Evolutionary conservation across 2,329 filamentous ascomycete genomes (phyloP).

Genomic region (Dothistroma pini): DNA sequence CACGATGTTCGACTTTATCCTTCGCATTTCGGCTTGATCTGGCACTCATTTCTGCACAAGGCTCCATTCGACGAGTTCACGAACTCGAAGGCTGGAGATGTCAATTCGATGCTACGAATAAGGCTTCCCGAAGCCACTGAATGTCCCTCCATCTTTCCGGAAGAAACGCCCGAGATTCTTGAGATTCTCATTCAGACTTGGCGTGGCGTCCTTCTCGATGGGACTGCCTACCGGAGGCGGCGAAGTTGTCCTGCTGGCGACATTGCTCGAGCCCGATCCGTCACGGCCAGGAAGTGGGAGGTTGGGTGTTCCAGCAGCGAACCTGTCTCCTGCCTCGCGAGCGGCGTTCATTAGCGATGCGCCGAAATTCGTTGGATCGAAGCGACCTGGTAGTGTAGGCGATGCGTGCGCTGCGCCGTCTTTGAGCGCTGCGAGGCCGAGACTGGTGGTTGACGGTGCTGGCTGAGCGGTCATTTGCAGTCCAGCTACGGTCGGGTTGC

Average conservation of each 20-base stretch:
- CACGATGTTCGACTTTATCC: too few relatives aligned
- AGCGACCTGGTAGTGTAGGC: slow-evolving; percentile 49
- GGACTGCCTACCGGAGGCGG: slow-evolving; percentile 27
- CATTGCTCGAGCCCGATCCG: slow-evolving; percentile 26
- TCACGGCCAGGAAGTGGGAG: slow-evolving; percentile 34
- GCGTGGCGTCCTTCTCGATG: slow-evolving; percentile 47
- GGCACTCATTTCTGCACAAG: too few relatives aligned
- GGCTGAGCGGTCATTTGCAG: slow-evolving; percentile 51
- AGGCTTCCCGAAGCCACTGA: slow-evolving; percentile 30
- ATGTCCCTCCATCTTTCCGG: slow-evolving; percentile 74
- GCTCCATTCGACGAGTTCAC: background rate
- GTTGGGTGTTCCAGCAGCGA: slow-evolving; percentile 56
- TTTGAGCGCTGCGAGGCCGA: slow-evolving; percentile 35
- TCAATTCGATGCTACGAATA: background rate
- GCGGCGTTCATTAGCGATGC: slow-evolving; percentile 81
- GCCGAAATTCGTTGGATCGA: slow-evolving; percentile 74
- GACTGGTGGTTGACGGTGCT: slow-evolving; percentile 24
- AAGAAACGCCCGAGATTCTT: slow-evolving; percentile 98
- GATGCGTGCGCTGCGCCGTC: slow-evolving; percentile 36
- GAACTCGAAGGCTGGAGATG: background rate
- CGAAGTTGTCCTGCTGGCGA: slow-evolving; percentile 34
- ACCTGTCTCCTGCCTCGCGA: slow-evolving; percentile 73
- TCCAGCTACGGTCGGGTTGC: slow-evolving; percentile 63
- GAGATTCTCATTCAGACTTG: slow-evolving; percentile 85
- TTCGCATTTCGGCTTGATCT: too few relatives aligned